phyloP scores from a whole-genome alignment of 208 protist species.

The Strigomonas culicis region DNA sequence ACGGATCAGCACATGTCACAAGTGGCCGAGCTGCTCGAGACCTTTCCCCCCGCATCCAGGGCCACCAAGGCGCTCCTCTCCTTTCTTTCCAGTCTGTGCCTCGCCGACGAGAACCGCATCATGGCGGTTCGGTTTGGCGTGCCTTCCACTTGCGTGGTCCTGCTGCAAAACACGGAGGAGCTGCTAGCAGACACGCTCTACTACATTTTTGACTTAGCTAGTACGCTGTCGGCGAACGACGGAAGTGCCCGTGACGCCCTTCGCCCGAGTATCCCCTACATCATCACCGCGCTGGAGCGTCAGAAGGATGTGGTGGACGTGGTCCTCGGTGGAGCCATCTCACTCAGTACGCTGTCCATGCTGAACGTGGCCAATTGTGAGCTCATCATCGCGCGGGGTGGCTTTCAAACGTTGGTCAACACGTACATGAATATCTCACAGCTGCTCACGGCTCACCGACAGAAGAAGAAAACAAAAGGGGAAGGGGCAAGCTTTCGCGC shows the following conservation, averaged over 20 bases:
- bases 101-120: constrained; percentile 59
- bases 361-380: constrained; percentile 57
- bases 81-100: constrained; percentile 57
- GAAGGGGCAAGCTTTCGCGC: background rate
- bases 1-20: constrained; percentile 44
- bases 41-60: constrained; percentile 16
- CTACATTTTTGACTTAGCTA: constrained; percentile 67
- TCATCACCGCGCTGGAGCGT: constrained; percentile 41
- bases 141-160: constrained; percentile 44
- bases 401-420: constrained; percentile 61
- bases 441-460: background rate
- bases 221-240: constrained; percentile 57
- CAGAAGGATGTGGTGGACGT: constrained; percentile 49
- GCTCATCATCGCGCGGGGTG: constrained; percentile 49
- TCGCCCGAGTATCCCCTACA: constrained; percentile 67
- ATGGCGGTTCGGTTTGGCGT: constrained; percentile 51
- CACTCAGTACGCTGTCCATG: constrained; percentile 60
- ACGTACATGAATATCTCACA: constrained; percentile 15
- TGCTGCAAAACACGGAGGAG: constrained; percentile 43
- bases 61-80: constrained; percentile 33
- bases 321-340: constrained; percentile 49
- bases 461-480: background rate
- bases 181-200: constrained; percentile 54
- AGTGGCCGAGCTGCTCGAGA: constrained; percentile 56
- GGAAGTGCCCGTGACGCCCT: constrained; percentile 33